Evolutionary conservation across 176 grass and related monocot genomes (phyloP), one percentile per base, ranked within the genome.

Genomic region (Leersia perrieri): DNA sequence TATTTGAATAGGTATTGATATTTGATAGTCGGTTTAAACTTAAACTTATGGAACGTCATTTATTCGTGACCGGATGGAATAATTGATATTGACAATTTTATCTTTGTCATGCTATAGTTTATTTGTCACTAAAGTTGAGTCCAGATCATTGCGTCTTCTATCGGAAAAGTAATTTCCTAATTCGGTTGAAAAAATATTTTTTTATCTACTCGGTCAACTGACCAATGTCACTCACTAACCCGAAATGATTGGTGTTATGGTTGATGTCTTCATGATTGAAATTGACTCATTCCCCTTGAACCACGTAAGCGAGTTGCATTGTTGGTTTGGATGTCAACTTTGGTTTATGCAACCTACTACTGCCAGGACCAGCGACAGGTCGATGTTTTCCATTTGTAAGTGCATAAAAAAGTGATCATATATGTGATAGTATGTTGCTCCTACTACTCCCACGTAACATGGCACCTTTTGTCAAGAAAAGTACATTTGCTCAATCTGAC

Each of bases 261-360:
- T 32, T 42, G 5, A 22, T 18, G 7, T 3, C 14, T 51, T 51
- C 11, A 70, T 53, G 18, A 53, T 69, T 28, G 40, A 9, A 38
- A 57, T 58, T 25, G 7, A 25, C 35, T 28, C 67, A 41, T 72
- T 49, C n/a, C 35, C 9, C 23, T 42, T 49, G 36, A 18, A 72
- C 34, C 22, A 63, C 61, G 55, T 8, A 1, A 27, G 11, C 11
- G 18, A 25, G 63, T 32, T 33, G 25, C 35, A 13, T 22, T 14
- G 62, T 75, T 16, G 62, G 66, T 63, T 85, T 61, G 51, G n/a
- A 44, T 35, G 74, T 78, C 74, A 63, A 70, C 74, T 62, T 78
- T 35, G 49, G 13, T 45, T 78, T 29, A 49, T 22, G 66, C 15
- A 35, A 63, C 14, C 65, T 67, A 38, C 53, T 58, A 58, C n/a